phyloP scores from a whole-genome alignment of 2,329 filamentous ascomycete genomes.

The Colletotrichum orbiculare region DNA sequence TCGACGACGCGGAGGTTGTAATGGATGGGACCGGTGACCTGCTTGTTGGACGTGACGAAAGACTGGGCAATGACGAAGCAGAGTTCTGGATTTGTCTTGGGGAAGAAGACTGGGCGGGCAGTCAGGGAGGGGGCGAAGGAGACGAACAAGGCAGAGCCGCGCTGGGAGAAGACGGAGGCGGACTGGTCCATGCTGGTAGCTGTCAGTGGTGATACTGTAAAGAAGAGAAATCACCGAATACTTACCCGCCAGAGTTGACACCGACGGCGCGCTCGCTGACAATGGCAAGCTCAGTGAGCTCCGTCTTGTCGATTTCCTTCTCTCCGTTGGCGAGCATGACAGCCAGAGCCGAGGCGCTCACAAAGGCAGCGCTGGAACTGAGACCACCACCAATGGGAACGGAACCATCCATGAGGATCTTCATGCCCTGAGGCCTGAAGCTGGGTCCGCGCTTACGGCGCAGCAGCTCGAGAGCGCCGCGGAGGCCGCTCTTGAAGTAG shows the following conservation, averaged over 20 bases:
- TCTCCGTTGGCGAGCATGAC: slow-evolving; percentile 89
- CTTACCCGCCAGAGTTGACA: slow-evolving; percentile 93
- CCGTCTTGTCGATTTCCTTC: slow-evolving; percentile 84
- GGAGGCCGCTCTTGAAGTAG: slow-evolving; percentile 94
- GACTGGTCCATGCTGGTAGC: slow-evolving; percentile 89
- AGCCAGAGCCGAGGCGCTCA: slow-evolving; percentile 88
- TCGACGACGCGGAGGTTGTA: slow-evolving; percentile 98
- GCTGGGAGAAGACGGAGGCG: slow-evolving; percentile 91
- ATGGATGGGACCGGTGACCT: slow-evolving; percentile 90
- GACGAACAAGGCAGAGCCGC: slow-evolving; percentile 88
- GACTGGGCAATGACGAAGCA: slow-evolving; percentile 95
- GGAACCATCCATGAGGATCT: slow-evolving; percentile 89
- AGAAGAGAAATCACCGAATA: neutral
- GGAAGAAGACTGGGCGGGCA: slow-evolving; percentile 83
- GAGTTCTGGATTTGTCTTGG: slow-evolving; percentile 82
- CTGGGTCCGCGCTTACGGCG: slow-evolving; percentile 68
- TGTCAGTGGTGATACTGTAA: neutral
- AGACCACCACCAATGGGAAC: slow-evolving; percentile 93
- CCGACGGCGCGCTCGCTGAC: slow-evolving; percentile 94
- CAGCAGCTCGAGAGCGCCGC: slow-evolving; percentile 83
- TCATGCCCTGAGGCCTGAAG: slow-evolving; percentile 81
- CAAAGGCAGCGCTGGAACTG: slow-evolving; percentile 93
- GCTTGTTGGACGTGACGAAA: slow-evolving; percentile 94
- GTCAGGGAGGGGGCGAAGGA: slow-evolving; percentile 85
- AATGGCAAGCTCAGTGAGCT: slow-evolving; percentile 91